Evolutionary conservation across 768 basidiomycete genomes (phyloP).

Genomic region (Boletus patriciae): DNA sequence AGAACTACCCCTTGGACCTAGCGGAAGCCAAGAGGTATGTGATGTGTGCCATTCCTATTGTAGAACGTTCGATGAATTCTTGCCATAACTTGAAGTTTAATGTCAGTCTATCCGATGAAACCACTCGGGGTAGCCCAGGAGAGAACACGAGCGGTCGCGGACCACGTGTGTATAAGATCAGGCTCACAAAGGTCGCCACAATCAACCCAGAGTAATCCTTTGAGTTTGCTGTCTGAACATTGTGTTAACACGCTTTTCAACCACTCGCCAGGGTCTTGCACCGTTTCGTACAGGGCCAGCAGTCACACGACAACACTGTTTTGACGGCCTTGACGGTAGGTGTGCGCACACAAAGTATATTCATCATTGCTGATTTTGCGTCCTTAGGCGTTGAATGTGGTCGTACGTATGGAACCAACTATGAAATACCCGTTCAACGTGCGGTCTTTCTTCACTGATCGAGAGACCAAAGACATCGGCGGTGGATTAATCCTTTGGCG

Average conservation of each 20-base stretch:
- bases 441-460: constrained; percentile 69
- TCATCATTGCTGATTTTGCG: neutral
- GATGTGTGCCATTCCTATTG: neutral
- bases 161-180: constrained; percentile 69
- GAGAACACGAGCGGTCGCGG: constrained; percentile 38
- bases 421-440: constrained; percentile 68
- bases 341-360: neutral
- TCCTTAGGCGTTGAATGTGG: constrained; percentile 67
- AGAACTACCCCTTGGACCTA: constrained; percentile 58
- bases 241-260: constrained; percentile 2
- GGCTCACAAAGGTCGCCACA: constrained; percentile 54
- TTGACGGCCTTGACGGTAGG: constrained; percentile 65
- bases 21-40: constrained; percentile 52
- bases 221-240: constrained; percentile 22
- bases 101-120: constrained; percentile 49
- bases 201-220: constrained; percentile 54
- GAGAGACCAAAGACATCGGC: constrained; percentile 55
- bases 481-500: constrained; percentile 70
- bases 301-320: constrained; percentile 67
- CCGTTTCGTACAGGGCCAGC: constrained; percentile 62
- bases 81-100: constrained; percentile 49
- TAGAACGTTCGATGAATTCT: constrained; percentile 1
- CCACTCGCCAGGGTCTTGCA: constrained; percentile 51
- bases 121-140: constrained; percentile 32
- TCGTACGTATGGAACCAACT: constrained; percentile 72